phyloP scores from a whole-genome alignment of 352 stramenopile species.

The Pythium sp. region DNA sequence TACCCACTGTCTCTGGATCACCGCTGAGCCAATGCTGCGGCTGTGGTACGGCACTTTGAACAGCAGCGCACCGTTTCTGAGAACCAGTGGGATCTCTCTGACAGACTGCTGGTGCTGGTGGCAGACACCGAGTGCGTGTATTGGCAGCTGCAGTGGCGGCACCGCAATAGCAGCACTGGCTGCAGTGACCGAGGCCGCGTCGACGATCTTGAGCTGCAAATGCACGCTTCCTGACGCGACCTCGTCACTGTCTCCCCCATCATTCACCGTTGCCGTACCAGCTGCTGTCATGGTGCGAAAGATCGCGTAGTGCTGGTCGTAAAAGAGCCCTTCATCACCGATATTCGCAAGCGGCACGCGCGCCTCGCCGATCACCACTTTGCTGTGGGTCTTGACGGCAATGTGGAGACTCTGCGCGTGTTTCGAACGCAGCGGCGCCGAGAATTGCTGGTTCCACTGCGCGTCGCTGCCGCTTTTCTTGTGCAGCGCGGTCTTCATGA shows the following conservation, averaged over 20 bases:
- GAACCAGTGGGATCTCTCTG: conserved; percentile 29
- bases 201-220: conserved; percentile 67
- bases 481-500: conserved; percentile 59
- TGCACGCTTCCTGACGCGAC: conserved; percentile 46
- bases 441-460: conserved; percentile 85
- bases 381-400: conserved; percentile 63
- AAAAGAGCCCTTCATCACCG: conserved; percentile 31
- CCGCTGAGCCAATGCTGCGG: conserved; percentile 33
- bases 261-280: conserved; percentile 5
- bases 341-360: conserved; percentile 42
- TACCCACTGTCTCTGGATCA: conserved; percentile 63
- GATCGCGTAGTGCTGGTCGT: conserved; percentile 69
- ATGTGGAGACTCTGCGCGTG: conserved; percentile 49
- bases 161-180: conserved; percentile 1
- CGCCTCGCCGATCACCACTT: conserved; percentile 61
- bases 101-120: conserved; percentile 1
- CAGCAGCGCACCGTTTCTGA: conserved; percentile 61
- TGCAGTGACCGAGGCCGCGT: conserved; percentile 20
- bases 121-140: not conserved
- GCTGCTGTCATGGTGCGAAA: conserved; percentile 22
- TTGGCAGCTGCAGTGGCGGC: conserved; percentile 29
- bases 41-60: conserved; percentile 81
- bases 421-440: conserved; percentile 44
- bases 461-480: conserved; percentile 83
- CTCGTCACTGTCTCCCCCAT: not conserved